Evolutionary conservation across 768 basidiomycete genomes (phyloP).

Genomic region (Tulasnella sp.): DNA sequence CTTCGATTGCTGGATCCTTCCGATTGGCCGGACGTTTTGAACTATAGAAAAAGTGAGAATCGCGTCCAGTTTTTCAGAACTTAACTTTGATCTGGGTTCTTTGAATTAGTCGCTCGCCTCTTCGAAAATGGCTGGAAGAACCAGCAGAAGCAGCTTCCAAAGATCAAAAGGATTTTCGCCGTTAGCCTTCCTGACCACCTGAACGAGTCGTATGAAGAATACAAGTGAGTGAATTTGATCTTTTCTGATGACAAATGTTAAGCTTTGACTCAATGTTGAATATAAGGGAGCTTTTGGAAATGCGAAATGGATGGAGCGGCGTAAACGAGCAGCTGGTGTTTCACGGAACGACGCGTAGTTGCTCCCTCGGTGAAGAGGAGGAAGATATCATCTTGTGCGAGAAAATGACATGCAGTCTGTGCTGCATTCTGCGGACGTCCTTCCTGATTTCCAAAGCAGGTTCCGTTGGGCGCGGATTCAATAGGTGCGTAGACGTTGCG

Average conservation of each 20-base stretch:
- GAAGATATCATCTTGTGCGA: background rate
- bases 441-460: background rate
- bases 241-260: no score
- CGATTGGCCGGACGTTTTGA: background rate
- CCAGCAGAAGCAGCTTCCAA: background rate
- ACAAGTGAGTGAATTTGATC: background rate
- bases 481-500: background rate
- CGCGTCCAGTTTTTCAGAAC: background rate
- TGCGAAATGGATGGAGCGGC: background rate
- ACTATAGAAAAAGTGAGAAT: background rate
- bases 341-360: background rate
- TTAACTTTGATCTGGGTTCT: background rate
- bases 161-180: background rate
- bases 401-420: background rate
- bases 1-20: background rate
- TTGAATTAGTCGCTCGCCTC: background rate
- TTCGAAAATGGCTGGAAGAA: constrained; percentile 18
- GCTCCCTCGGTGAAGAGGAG: background rate
- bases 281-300: background rate
- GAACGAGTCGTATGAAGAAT: background rate
- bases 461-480: background rate
- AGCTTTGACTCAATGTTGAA: background rate
- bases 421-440: constrained; percentile 12
- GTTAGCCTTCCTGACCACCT: background rate
- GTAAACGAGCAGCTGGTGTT: background rate